These are phyloP conservation scores for Ceratobasidium sp. DNA, from an alignment of 1,284 basidiomycete genomes.

Conservation along the genomic window DNA sequence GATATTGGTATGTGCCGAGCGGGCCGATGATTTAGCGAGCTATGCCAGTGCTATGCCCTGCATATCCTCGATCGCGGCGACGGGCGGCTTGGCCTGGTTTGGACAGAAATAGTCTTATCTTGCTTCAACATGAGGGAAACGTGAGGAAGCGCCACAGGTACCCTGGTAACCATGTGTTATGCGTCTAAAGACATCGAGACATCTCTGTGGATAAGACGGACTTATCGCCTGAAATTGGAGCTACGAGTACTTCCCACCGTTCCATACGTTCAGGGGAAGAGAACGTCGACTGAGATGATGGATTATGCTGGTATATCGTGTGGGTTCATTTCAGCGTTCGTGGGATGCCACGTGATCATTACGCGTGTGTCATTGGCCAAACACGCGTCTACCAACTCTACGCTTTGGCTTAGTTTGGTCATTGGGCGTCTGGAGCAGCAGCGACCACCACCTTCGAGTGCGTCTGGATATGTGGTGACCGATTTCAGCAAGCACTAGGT, in stretches of 20 bases:
- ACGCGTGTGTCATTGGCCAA: not conserved
- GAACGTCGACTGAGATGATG: not conserved
- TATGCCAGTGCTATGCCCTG: too few relatives aligned
- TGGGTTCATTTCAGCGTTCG: not conserved
- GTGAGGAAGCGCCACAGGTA: not conserved
- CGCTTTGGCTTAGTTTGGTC: conserved; percentile 32
- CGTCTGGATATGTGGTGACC: conserved; percentile 17
- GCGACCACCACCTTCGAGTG: conserved; percentile 34
- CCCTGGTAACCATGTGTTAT: not conserved
- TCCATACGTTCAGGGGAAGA: not conserved
- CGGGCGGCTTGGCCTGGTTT: not conserved
- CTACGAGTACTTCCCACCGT: not conserved
- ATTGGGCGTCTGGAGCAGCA: not conserved
- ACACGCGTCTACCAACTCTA: conserved; percentile 29
- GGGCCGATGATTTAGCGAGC: too few relatives aligned
- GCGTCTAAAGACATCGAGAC: not conserved
- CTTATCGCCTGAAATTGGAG: too few relatives aligned
- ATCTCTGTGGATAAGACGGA: not conserved
- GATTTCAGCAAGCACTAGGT: conserved; percentile 10
- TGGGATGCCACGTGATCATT: conserved; percentile 21
- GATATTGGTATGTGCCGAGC: too few relatives aligned
- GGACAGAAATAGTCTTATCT: too few relatives aligned
- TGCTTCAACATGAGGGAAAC: too few relatives aligned
- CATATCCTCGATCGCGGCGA: too few relatives aligned
- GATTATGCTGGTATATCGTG: not conserved